These are phyloP conservation scores for Cryoendolithus antarcticus DNA, from an alignment of 2,329 filamentous ascomycete species.

Conservation along the genomic window DNA sequence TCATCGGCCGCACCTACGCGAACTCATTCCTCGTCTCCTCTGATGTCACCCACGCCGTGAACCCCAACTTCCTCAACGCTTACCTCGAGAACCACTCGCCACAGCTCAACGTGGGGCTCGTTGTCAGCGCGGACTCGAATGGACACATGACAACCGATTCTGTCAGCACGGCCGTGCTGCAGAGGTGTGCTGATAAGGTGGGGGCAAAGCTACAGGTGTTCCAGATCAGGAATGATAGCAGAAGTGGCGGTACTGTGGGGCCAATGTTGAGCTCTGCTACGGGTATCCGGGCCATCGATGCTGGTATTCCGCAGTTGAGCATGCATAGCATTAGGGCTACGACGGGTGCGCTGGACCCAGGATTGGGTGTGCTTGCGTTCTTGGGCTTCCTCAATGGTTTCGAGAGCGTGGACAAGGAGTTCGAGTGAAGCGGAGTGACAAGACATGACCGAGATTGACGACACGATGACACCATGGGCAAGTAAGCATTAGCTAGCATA, in stretches of 20 bases:
- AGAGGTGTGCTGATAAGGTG: slow-evolving; percentile 62
- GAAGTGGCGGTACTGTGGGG: slow-evolving; percentile 88
- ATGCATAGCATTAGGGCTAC: slow-evolving; percentile 92
- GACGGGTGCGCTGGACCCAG: slow-evolving; percentile 73
- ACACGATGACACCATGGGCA: too few species aligned
- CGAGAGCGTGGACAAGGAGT: slow-evolving; percentile 74
- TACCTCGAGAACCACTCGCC: slow-evolving; percentile 83
- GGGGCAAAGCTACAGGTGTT: slow-evolving; percentile 69
- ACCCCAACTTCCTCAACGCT: slow-evolving; percentile 78
- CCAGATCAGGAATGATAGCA: slow-evolving; percentile 85
- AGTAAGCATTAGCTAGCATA: too few species aligned
- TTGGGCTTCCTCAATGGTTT: slow-evolving; percentile 79
- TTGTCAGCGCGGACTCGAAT: slow-evolving; percentile 70
- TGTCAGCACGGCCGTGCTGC: slow-evolving; percentile 68
- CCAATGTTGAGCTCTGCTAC: slow-evolving; percentile 73
- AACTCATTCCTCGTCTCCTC: slow-evolving; percentile 86
- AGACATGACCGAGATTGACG: not conserved
- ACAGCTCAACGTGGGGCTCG: slow-evolving; percentile 75
- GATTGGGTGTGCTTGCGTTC: slow-evolving; percentile 76
- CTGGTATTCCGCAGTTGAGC: slow-evolving; percentile 78
- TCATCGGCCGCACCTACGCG: slow-evolving; percentile 73
- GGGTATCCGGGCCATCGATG: slow-evolving; percentile 74
- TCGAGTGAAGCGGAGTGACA: slow-evolving; percentile 30
- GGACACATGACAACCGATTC: slow-evolving; percentile 94
- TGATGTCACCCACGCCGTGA: slow-evolving; percentile 86